phyloP scores from a whole-genome alignment of 2,329 filamentous ascomycete genomes.

The Xylaria polymorpha region DNA sequence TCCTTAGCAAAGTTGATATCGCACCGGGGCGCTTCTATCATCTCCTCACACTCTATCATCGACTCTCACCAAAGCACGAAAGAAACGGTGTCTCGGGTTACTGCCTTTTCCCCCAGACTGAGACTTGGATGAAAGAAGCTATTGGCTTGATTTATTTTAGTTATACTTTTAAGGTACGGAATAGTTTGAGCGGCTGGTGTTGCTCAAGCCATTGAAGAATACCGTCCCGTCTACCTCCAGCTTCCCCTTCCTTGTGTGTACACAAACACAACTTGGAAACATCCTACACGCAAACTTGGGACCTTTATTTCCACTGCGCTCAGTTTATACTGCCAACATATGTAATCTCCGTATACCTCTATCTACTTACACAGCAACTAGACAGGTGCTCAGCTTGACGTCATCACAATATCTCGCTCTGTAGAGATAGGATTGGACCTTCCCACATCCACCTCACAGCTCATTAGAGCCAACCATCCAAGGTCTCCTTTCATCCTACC shows the following conservation, averaged over 20 bases:
- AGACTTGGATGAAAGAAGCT: constrained; percentile 13
- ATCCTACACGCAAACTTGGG: neutral
- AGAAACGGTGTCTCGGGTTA: constrained; percentile 12
- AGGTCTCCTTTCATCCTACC: neutral
- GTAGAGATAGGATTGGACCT: constrained; percentile 10
- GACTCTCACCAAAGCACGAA: neutral
- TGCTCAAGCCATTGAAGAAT: neutral
- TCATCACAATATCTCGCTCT: constrained; percentile 7
- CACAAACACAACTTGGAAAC: neutral
- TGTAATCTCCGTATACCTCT: neutral
- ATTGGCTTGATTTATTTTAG: constrained; percentile 4
- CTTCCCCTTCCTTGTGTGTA: neutral
- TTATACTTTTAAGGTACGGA: constrained; percentile 20
- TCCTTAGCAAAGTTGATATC: neutral
- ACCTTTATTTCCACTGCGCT: neutral
- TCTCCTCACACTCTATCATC: neutral
- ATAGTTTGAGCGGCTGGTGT: neutral
- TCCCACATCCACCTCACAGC: constrained; percentile 8
- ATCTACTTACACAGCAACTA: neutral
- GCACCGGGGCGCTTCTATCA: neutral
- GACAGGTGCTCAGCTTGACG: constrained; percentile 4
- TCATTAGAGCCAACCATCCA: neutral
- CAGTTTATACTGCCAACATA: neutral
- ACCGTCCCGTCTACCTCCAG: neutral
- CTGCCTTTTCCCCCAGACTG: neutral